Evolutionary conservation across 768 basidiomycete species (phyloP), one percentile per base, ranked within the genome.

Genomic region (Suillus placidus): DNA sequence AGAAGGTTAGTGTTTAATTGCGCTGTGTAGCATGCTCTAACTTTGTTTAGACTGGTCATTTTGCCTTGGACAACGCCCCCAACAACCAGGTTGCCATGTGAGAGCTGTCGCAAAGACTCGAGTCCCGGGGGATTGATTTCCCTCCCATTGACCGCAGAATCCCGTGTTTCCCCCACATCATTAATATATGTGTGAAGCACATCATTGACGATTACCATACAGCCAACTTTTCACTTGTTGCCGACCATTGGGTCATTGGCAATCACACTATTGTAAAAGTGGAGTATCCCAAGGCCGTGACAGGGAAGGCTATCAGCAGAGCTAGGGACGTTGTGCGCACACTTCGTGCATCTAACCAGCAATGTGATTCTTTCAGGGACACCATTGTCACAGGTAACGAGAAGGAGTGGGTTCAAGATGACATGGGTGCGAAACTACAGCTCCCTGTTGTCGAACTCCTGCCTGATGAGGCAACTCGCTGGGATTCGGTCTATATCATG

Each of bases 401-500:
- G 30, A 61, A 47, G 13, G 32, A 68, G 12, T 57, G 60, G 35
- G 65, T 68, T 3, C 5, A 30, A 3, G 47, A 65, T 40, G n/a
- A 52, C 14, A 7, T 18, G 23, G 60, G 57, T 0, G 6, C 14
- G 1, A 9, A 12, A 20, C 16, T 43, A 20, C 20, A 2, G 0
- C 62, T 67, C 16, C 62, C 65, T 0, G 9, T 51, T 3, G 40
- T 47, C 10, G 4, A 67, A 30, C 60, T 67, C 1, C 62, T 68
- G 1, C 71, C 74, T 3, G 77, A 84, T 64, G 77, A 83, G 4
- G 34, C 62, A 7, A 83, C 79, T 0, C 66, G 72, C 0, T 82
- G 80, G 81, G 78, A 81, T 55, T 80, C 75, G 5, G 80, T 75
- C 0, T 79, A 68, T 37, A 71, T 79, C 62, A 80, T 82, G 79